phyloP scores from a whole-genome alignment of 1,284 basidiomycete genomes.

The Pisolithus thermaeus region DNA sequence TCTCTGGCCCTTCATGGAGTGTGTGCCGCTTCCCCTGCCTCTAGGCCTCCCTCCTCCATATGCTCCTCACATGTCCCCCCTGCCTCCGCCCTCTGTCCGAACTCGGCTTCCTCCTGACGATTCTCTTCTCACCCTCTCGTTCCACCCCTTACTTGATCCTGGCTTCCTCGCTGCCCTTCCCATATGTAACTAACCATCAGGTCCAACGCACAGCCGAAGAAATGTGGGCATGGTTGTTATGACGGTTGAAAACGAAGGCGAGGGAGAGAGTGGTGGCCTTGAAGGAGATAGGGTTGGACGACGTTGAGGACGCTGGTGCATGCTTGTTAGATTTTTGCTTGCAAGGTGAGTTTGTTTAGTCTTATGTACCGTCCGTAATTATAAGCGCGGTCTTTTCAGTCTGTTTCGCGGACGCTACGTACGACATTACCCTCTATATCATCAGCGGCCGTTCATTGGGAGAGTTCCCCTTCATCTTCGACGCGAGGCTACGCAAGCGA shows the following conservation, averaged over 20 bases:
- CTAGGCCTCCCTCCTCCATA: slow-evolving; percentile 48
- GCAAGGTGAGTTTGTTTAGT: slow-evolving; percentile 49
- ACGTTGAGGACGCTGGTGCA: slow-evolving; percentile 53
- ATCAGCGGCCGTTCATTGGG: no score
- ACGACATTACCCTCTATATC: slow-evolving; percentile 63
- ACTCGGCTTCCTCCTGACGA: slow-evolving; percentile 58
- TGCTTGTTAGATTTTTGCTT: slow-evolving; percentile 65
- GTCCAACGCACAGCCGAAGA: slow-evolving; percentile 70
- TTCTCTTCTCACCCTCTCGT: slow-evolving; percentile 61
- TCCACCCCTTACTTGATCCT: slow-evolving; percentile 61
- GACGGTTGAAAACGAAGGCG: slow-evolving; percentile 53
- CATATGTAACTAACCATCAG: slow-evolving; percentile 50
- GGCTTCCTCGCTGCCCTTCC: slow-evolving; percentile 50
- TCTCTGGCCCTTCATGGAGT: no score
- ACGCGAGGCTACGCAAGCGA: slow-evolving; percentile 2
- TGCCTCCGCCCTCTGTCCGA: slow-evolving; percentile 52
- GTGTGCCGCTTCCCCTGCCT: slow-evolving; percentile 33
- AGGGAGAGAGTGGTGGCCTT: slow-evolving; percentile 48
- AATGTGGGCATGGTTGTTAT: slow-evolving; percentile 68
- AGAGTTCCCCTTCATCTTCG: slow-evolving; percentile 38
- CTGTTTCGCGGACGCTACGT: slow-evolving; percentile 74
- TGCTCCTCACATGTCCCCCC: slow-evolving; percentile 53
- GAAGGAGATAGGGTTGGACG: slow-evolving; percentile 40
- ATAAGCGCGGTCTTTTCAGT: slow-evolving; percentile 34
- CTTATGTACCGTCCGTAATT: neutral